Evolutionary conservation across 73 alveolate species (phyloP).

Genomic region (Uronychia setigera): DNA sequence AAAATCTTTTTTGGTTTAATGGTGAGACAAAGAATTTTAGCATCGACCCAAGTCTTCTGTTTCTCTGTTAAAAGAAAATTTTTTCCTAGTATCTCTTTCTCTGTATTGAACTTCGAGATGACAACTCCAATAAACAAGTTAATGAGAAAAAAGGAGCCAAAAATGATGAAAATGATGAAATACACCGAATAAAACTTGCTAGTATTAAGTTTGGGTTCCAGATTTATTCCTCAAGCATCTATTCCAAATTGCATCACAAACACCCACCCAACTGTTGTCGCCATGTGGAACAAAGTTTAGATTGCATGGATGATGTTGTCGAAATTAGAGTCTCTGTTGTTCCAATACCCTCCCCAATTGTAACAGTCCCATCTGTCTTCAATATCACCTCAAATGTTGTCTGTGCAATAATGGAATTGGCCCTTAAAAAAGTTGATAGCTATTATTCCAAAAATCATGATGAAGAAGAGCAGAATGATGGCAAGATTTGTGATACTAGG

Average conservation of each 20-base stretch:
- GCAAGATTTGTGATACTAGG: slow-evolving; percentile 31
- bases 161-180: slow-evolving; percentile 49
- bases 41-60: slow-evolving; percentile 28
- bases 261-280: slow-evolving; percentile 6
- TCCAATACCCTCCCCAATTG: not conserved
- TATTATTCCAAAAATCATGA: slow-evolving; percentile 24
- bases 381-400: not conserved
- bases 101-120: slow-evolving; percentile 58
- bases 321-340: not conserved
- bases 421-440: slow-evolving; percentile 74
- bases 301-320: slow-evolving; percentile 4
- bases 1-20: slow-evolving; percentile 17
- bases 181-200: slow-evolving; percentile 25
- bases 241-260: slow-evolving; percentile 8
- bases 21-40: slow-evolving; percentile 6
- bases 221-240: slow-evolving; percentile 41
- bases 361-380: not conserved
- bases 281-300: not conserved
- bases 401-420: slow-evolving; percentile 49
- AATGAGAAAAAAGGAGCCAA: slow-evolving; percentile 51
- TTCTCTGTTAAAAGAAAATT: slow-evolving; percentile 21
- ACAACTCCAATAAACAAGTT: slow-evolving; percentile 63
- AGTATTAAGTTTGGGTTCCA: slow-evolving; percentile 11
- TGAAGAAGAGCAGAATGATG: slow-evolving; percentile 16
- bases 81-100: slow-evolving; percentile 61